phyloP scores from a whole-genome alignment of 768 basidiomycete genomes.

The Rhizopogon rudus region DNA sequence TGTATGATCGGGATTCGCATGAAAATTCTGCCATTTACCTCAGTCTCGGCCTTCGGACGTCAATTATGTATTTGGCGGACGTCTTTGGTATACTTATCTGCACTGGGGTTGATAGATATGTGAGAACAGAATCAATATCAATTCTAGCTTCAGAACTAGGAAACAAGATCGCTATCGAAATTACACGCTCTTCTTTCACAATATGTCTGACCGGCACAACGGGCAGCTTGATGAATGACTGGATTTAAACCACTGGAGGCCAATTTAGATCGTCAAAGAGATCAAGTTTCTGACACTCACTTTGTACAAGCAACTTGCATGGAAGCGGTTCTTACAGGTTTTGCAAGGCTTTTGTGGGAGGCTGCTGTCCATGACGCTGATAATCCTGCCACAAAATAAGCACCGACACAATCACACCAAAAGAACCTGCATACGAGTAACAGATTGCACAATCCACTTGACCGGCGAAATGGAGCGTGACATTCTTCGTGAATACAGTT shows the following conservation, averaged over 20 bases:
- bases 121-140: no score
- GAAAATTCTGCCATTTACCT: no score
- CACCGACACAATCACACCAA: not conserved
- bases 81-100: no score
- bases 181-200: constrained; percentile 29
- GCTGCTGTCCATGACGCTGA: constrained; percentile 83
- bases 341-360: constrained; percentile 89
- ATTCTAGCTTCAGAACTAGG: not conserved
- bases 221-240: constrained; percentile 92
- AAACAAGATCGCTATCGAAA: not conserved
- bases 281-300: constrained; percentile 29
- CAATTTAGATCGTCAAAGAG: not conserved
- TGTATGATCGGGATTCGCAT: no score
- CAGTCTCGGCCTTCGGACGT: no score
- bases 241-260: constrained; percentile 75
- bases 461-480: constrained; percentile 88
- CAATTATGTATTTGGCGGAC: no score
- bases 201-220: constrained; percentile 81
- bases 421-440: constrained; percentile 60
- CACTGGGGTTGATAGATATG: no score
- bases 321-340: constrained; percentile 94
- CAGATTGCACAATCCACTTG: constrained; percentile 96
- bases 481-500: constrained; percentile 90
- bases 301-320: constrained; percentile 89
- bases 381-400: constrained; percentile 52